These are phyloP conservation scores for Acanthamoeba castellanii DNA, from an alignment of 208 protist genomes.

Conservation along the genomic window DNA sequence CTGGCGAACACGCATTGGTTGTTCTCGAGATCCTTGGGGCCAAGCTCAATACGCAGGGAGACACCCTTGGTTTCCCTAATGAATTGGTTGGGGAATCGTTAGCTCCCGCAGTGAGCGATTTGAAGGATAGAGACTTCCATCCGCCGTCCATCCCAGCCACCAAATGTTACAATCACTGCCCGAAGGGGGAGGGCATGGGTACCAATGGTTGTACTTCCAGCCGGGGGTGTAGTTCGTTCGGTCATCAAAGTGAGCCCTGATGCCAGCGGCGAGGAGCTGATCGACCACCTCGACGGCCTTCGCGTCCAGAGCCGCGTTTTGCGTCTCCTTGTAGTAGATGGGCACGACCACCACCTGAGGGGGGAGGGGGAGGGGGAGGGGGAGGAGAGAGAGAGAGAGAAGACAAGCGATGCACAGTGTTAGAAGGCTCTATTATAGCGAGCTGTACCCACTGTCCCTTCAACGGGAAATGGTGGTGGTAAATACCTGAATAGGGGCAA, in stretches of 20 bases:
- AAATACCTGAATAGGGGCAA: conserved; percentile 96
- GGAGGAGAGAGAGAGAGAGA: too few species aligned
- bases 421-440: background rate
- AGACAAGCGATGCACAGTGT: too few species aligned
- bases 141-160: too few species aligned
- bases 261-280: conserved; percentile 60
- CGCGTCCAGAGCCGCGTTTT: conserved; percentile 85
- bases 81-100: background rate
- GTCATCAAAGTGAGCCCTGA: conserved; percentile 93
- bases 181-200: conserved; percentile 90
- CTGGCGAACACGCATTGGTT: conserved; percentile 79
- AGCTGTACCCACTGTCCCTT: too few species aligned
- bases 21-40: conserved; percentile 96
- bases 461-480: too few species aligned
- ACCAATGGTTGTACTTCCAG: conserved; percentile 98
- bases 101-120: too few species aligned
- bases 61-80: conserved; percentile 90
- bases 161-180: too few species aligned
- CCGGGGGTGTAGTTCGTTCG: conserved; percentile 97
- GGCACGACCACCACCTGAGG: conserved; percentile 84
- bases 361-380: too few species aligned
- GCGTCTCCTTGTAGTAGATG: conserved; percentile 84
- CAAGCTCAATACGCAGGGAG: conserved; percentile 98
- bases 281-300: conserved; percentile 75
- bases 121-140: too few species aligned